phyloP scores from a whole-genome alignment of 768 basidiomycete species.

The Leccinum ochraceum region DNA sequence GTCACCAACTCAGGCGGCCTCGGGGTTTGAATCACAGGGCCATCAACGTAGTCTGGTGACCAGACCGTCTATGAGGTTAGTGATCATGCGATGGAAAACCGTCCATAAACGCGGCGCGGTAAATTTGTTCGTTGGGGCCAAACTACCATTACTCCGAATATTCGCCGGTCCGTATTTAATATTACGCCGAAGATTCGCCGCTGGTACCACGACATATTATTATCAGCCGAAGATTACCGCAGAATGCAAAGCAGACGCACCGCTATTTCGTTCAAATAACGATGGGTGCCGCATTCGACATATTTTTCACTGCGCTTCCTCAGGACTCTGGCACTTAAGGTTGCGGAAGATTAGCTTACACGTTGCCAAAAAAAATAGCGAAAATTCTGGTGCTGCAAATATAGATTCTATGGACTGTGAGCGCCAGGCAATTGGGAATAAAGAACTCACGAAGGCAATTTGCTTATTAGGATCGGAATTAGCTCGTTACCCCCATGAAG shows the following conservation, averaged over 20 bases:
- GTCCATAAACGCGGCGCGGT: too few relatives aligned
- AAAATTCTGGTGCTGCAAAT: not conserved
- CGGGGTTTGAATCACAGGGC: not conserved
- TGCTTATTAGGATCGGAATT: not conserved
- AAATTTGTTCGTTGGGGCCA: not conserved
- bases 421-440: not conserved
- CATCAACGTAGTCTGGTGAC: not conserved
- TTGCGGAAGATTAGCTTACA: not conserved
- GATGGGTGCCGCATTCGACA: not conserved
- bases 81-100: not conserved
- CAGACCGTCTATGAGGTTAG: not conserved
- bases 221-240: not conserved
- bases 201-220: not conserved
- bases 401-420: not conserved
- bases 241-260: not conserved
- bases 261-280: not conserved
- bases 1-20: not conserved
- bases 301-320: not conserved
- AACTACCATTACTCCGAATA: conserved; percentile 5
- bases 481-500: not conserved
- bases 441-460: not conserved
- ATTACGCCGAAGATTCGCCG: conserved; percentile 15
- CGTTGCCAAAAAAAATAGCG: not conserved
- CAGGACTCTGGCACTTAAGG: not conserved
- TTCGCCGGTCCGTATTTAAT: not conserved